These are phyloP conservation scores for Neostapfia colusana DNA, from an alignment of 176 grass and related monocot species.

Conservation along the genomic window DNA sequence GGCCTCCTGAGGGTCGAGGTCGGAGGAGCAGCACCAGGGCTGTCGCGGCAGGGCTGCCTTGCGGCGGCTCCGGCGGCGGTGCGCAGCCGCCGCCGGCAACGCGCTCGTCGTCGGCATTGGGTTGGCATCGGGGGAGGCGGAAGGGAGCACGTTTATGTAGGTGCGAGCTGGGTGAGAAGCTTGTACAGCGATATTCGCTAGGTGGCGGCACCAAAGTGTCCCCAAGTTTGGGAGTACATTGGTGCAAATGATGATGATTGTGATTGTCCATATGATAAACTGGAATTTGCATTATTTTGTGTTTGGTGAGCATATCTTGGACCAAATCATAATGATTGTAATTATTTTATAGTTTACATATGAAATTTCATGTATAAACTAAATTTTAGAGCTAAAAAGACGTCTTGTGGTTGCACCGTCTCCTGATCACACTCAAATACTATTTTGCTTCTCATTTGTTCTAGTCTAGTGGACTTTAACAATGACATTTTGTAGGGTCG, in stretches of 20 bases:
- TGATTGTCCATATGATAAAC: background rate
- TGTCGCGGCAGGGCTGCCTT: constrained; percentile 33
- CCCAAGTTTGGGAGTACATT: background rate
- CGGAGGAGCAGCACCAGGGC: constrained; percentile 80
- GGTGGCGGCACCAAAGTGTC: background rate
- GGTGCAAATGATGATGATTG: background rate
- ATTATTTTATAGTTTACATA: background rate
- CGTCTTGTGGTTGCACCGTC: background rate
- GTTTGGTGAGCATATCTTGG: background rate
- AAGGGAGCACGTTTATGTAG: constrained; percentile 33
- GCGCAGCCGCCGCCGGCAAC: constrained; percentile 13
- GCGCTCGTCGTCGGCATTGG: constrained; percentile 38
- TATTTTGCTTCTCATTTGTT: too few relatives aligned
- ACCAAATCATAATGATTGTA: background rate
- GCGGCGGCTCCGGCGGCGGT: constrained; percentile 31
- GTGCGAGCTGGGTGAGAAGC: constrained; percentile 14
- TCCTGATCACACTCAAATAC: too few relatives aligned
- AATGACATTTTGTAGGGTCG: too few relatives aligned
- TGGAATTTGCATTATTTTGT: background rate
- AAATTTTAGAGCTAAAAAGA: background rate
- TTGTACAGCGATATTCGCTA: constrained; percentile 38
- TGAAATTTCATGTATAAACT: background rate
- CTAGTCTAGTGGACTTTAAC: too few relatives aligned
- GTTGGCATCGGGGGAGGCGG: constrained; percentile 43
- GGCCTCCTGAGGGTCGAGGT: constrained; percentile 51